Evolutionary conservation across 225 moss, liverwort and hornwort genomes (phyloP).

Genomic region (Lunularia cruciata): DNA sequence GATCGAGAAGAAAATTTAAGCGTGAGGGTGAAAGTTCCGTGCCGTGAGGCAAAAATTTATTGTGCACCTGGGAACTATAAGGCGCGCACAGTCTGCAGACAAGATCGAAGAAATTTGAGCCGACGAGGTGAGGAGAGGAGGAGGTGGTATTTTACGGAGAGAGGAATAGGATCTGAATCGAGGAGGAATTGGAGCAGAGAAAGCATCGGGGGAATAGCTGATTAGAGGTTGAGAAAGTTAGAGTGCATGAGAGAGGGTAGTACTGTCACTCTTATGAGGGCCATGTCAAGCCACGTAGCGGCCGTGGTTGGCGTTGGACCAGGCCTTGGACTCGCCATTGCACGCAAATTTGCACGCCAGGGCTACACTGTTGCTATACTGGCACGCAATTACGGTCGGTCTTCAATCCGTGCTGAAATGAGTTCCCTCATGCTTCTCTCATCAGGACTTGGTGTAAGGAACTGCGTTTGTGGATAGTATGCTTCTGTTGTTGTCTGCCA

Average conservation of each 20-base stretch:
- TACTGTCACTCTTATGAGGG: too few species aligned
- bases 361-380: constrained; percentile 67
- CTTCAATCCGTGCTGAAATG: background rate
- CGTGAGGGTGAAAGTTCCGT: too few species aligned
- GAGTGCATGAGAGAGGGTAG: constrained; percentile 8
- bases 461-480: background rate
- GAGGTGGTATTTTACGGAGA: background rate
- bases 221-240: background rate
- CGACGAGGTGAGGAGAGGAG: background rate
- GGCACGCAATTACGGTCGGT: constrained; percentile 59
- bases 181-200: constrained; percentile 5
- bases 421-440: background rate
- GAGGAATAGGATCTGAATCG: background rate
- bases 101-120: background rate
- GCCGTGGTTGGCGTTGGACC: constrained; percentile 73
- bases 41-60: too few species aligned
- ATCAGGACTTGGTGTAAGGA: background rate
- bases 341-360: constrained; percentile 63
- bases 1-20: background rate
- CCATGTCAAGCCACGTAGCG: constrained; percentile 46
- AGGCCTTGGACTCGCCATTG: constrained; percentile 63
- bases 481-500: background rate
- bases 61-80: too few species aligned
- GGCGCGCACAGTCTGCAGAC: too few species aligned
- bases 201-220: background rate